Conservation (phyloP, 192 early-diverging fungal species). For the Coemansia sp. region DNA sequence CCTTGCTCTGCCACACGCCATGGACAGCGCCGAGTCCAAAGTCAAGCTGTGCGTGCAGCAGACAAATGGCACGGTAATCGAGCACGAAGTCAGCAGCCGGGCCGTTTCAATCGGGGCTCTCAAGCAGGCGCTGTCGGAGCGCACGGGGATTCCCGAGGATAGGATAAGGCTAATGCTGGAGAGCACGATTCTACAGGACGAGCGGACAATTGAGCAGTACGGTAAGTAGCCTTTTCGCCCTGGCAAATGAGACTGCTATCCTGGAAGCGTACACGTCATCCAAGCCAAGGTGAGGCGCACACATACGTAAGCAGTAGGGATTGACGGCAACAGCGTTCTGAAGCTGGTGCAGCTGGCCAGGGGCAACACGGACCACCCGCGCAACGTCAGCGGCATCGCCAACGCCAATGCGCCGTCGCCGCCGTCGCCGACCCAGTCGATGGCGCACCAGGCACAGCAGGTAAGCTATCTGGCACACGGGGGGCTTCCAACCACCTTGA, state of each 20-base stretch:
- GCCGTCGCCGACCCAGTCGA: background rate
- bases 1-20: background rate
- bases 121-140: slow-evolving; percentile 20
- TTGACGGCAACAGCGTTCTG: slow-evolving; percentile 12
- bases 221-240: slow-evolving; percentile 15
- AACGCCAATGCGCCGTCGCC: slow-evolving; percentile 8
- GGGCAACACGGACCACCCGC: background rate
- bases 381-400: slow-evolving; percentile 22
- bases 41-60: slow-evolving; percentile 21
- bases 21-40: slow-evolving; percentile 3
- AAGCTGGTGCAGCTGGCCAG: slow-evolving; percentile 33
- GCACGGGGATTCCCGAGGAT: slow-evolving; percentile 23
- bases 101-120: slow-evolving; percentile 14
- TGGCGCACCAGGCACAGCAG: slow-evolving; percentile 24
- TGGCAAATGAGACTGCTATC: background rate
- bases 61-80: slow-evolving; percentile 25
- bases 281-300: background rate
- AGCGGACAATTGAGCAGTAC: slow-evolving; percentile 25
- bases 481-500: background rate
- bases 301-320: slow-evolving; percentile 5
- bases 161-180: slow-evolving; percentile 34
- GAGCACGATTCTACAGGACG: slow-evolving; percentile 34
- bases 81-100: slow-evolving; percentile 5
- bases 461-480: slow-evolving; percentile 20
- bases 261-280: background rate